Conservation (phyloP, 2,329 filamentous ascomycete genomes). For the Alternaria rosae region DNA sequence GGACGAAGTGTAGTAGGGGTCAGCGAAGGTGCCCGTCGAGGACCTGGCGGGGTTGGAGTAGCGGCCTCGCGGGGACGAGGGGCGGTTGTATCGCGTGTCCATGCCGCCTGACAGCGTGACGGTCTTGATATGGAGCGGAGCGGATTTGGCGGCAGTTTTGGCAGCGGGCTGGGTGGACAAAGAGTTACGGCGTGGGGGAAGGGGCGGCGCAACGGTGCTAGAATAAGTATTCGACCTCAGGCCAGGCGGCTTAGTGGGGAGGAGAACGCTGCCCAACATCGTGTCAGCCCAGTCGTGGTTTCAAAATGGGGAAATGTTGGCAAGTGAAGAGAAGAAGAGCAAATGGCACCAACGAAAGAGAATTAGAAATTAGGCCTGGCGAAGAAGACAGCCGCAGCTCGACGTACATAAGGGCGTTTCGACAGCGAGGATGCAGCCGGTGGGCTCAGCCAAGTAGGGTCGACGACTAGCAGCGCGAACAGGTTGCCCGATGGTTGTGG, state of each 20-base stretch:
- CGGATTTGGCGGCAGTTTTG: constrained; percentile 28
- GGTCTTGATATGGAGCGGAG: constrained; percentile 32
- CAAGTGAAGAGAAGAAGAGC: neutral
- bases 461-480: constrained; percentile 20
- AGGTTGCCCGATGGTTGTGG: constrained; percentile 24
- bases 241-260: constrained; percentile 32
- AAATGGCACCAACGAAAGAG: constrained; percentile 21
- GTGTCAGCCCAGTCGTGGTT: constrained; percentile 33
- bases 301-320: neutral
- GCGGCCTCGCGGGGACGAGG: constrained; percentile 45
- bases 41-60: constrained; percentile 43
- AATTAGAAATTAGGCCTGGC: constrained; percentile 30
- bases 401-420: constrained; percentile 45
- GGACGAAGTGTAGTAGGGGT: constrained; percentile 42
- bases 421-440: constrained; percentile 6
- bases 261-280: constrained; percentile 45
- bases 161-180: constrained; percentile 30
- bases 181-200: constrained; percentile 37
- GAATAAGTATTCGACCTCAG: constrained; percentile 32
- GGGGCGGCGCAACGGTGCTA: constrained; percentile 25
- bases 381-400: constrained; percentile 34
- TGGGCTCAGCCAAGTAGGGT: constrained; percentile 13
- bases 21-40: constrained; percentile 48
- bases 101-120: constrained; percentile 35
- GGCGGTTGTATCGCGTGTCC: constrained; percentile 46